Evolutionary conservation across 2,329 filamentous ascomycete genomes (phyloP), one percentile per base, ranked within the genome.

Genomic region (Coleophoma cylindrospora): DNA sequence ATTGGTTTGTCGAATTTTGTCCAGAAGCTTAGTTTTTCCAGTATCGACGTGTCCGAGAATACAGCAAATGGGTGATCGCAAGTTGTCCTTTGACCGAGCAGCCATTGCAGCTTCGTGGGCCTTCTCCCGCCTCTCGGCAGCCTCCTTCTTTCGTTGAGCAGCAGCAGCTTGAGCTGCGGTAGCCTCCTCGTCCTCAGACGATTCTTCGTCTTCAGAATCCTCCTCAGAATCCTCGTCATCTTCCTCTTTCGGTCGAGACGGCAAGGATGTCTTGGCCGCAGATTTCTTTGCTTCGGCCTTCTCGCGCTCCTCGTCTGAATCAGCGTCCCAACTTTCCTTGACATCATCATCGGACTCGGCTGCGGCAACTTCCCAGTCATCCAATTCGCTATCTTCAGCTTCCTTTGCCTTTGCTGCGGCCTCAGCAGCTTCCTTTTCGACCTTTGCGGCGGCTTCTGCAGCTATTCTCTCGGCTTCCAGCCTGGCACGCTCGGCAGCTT

Each of bases 41-140:
- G 95, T 99, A 84, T 99, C 94, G 81, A 99, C 94, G 82, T 99
- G 94, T 64, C 94, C 94, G 57, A 99, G 83, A 80, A 99, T 99
- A 86, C 92, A 97, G 79, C 94, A 97, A 72, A 99, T 99, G 48
- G 94, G 94, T 38, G 94, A 97, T 51, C 94, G 90, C 50, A 99
- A 81, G 70, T 99, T 86, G 68, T 99, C 91, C 71, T 89, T 91
- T 19, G 92, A 97, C 54, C 91, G 83, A 45, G 92, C 91, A 41
- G 90, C 91, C 66, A 96, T 71, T 15, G 94, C 94, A 55, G 91
- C 92, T 70, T 96, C 89, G 67, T 95, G 89, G 51, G 91, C 87
- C 71, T 89, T 89, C 72, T 91, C 88, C 64, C 92, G 83, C 64
- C 92, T 83, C 62, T 94, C 90, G 14, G 90, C 89, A 41, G 91